Evolutionary conservation across 2,329 filamentous ascomycete genomes (phyloP).

Genomic region (Colletotrichum endophyticum): DNA sequence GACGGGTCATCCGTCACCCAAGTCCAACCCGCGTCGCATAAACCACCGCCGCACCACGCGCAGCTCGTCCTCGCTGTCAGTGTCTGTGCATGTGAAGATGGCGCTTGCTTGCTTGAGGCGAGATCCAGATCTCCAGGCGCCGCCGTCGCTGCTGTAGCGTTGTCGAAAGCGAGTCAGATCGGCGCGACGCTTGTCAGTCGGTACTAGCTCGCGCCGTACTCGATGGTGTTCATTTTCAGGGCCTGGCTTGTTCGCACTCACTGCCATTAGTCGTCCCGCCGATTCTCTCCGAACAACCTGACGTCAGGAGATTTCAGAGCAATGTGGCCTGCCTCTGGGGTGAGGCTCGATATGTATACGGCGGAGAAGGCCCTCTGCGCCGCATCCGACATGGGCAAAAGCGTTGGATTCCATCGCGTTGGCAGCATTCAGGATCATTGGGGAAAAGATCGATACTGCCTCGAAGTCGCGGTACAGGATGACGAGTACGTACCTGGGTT

Average conservation of each 20-base stretch:
- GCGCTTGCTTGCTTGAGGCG: conserved; percentile 2
- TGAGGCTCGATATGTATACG: not conserved
- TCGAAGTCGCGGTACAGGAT: not conserved
- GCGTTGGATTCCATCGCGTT: not conserved
- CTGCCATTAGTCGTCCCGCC: not conserved
- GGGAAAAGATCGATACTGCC: not conserved
- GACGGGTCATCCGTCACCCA: not conserved
- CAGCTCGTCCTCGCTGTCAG: not conserved
- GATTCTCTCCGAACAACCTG: not conserved
- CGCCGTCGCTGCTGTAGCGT: not conserved
- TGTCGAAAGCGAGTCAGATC: conserved; percentile 9
- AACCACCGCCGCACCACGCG: not conserved
- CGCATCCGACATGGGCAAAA: not conserved
- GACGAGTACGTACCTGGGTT: conserved; percentile 8
- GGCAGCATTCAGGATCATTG: not conserved
- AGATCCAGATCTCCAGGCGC: conserved; percentile 6
- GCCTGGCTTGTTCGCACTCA: not conserved
- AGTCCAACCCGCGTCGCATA: not conserved
- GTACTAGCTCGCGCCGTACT: not conserved
- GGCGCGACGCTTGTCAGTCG: not conserved
- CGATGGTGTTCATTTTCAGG: not conserved
- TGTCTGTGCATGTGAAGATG: conserved; percentile 17
- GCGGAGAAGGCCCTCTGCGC: not conserved
- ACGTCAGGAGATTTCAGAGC: not conserved
- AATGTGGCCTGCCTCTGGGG: conserved; percentile 3